Percentiles rank a stretch among this genome's conserved stretches.
phyloP scores from a whole-genome alignment of 495 filamentous ascomycete species.

The Aspergillus coremiiformis region DNA sequence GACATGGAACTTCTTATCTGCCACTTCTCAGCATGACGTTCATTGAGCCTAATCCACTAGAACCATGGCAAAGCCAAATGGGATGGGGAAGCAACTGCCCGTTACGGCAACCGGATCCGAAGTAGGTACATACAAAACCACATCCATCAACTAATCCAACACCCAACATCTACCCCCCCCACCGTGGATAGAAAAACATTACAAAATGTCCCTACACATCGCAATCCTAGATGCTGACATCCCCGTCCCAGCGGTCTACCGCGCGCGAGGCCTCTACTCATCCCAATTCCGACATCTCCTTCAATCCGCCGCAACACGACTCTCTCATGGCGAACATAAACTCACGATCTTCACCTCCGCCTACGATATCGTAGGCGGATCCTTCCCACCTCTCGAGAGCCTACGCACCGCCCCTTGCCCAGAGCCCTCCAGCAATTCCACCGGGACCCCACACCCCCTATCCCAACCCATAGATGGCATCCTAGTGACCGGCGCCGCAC shows the following conservation, averaged over 20 bases:
- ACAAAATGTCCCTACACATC: conserved; percentile 21
- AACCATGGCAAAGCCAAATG: too few species aligned
- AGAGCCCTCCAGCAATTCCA: not conserved
- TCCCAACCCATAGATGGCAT: conserved; percentile 29
- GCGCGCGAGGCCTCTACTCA: conserved; percentile 30
- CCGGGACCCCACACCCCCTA: conserved; percentile 8
- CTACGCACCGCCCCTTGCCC: conserved; percentile 16
- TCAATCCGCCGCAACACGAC: conserved; percentile 24
- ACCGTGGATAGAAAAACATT: not conserved
- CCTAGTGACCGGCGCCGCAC: conserved; percentile 34
- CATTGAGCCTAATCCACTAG: too few species aligned
- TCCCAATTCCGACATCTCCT: conserved; percentile 32
- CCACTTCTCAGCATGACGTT: too few species aligned
- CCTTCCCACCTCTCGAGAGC: conserved; percentile 22
- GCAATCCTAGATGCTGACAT: conserved; percentile 37
- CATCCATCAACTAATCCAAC: too few species aligned
- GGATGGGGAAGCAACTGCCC: too few species aligned
- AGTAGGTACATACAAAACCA: too few species aligned
- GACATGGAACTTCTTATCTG: too few species aligned
- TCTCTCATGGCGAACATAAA: conserved; percentile 11
- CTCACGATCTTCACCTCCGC: conserved; percentile 27
- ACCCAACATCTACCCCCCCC: too few species aligned
- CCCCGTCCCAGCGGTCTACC: conserved; percentile 31
- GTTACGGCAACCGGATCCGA: too few species aligned
- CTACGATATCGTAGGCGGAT: conserved; percentile 33